These are phyloP conservation scores for Fonsecaea pedrosoi DNA, from an alignment of 2,329 filamentous ascomycete genomes.

Conservation along the genomic window DNA sequence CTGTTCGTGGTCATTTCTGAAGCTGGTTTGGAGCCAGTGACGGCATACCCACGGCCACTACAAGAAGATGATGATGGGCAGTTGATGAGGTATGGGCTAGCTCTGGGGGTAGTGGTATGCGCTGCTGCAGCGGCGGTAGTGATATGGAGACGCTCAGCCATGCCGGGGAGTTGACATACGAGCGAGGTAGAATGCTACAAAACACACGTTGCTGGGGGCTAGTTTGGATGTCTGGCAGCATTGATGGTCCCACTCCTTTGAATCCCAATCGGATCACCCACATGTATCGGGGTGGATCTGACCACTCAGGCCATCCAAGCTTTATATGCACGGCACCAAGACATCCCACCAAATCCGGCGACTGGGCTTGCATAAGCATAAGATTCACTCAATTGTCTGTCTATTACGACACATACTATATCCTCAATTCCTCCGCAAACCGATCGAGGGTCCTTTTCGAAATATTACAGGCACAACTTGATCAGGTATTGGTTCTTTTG, in stretches of 20 bases:
- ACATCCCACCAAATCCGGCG: background rate
- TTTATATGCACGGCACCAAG: background rate
- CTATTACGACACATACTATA: background rate
- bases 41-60: conserved; percentile 86
- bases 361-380: background rate
- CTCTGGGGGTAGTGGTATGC: conserved; percentile 72
- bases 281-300: background rate
- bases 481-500: background rate
- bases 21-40: conserved; percentile 86
- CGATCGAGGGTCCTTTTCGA: background rate
- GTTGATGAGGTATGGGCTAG: conserved; percentile 83
- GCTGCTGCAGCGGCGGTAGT: conserved; percentile 65
- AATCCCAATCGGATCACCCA: background rate
- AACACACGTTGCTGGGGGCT: background rate
- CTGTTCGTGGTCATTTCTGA: conserved; percentile 92
- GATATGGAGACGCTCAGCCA: conserved; percentile 61
- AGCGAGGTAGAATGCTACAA: background rate
- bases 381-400: background rate
- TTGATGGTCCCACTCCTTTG: background rate
- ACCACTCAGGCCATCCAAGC: background rate
- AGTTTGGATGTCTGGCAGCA: background rate
- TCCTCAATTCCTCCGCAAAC: background rate
- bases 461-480: background rate
- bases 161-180: conserved; percentile 13
- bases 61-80: conserved; percentile 70